Evolutionary conservation across 495 filamentous ascomycete genomes (phyloP).

Genomic region (Bacidia gigantensis): DNA sequence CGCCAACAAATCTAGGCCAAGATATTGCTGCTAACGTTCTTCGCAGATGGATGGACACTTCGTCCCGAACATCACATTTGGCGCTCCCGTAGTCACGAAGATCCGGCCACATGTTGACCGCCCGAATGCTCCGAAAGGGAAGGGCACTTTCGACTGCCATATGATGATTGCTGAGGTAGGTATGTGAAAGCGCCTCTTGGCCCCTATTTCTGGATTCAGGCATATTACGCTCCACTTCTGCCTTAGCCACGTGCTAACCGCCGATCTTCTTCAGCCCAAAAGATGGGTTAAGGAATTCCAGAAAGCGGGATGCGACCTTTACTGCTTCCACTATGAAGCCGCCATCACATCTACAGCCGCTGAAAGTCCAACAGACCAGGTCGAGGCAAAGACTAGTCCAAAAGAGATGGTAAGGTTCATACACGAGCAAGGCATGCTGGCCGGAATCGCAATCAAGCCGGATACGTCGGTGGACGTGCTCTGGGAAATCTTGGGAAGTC

Average conservation of each 20-base stretch:
- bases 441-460: slow-evolving; percentile 92
- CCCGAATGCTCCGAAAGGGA: slow-evolving; percentile 42
- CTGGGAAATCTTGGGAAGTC: slow-evolving; percentile 69
- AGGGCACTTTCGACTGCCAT: slow-evolving; percentile 96
- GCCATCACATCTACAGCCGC: slow-evolving; percentile 73
- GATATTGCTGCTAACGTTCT: background rate
- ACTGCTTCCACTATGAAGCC: slow-evolving; percentile 99
- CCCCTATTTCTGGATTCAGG: background rate
- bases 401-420: slow-evolving; percentile 79
- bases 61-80: slow-evolving; percentile 96
- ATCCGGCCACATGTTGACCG: slow-evolving; percentile 71
- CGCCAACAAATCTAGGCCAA: background rate
- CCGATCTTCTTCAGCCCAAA: slow-evolving; percentile 53
- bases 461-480: slow-evolving; percentile 80
- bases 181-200: slow-evolving; percentile 2
- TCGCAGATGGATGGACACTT: slow-evolving; percentile 86
- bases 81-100: slow-evolving; percentile 83
- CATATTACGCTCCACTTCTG: background rate
- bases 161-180: slow-evolving; percentile 98
- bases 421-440: slow-evolving; percentile 75
- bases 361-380: slow-evolving; percentile 54
- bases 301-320: slow-evolving; percentile 86
- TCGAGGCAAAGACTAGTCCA: slow-evolving; percentile 56
- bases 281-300: slow-evolving; percentile 95
- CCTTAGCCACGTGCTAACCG: background rate